Conservation (phyloP, 768 basidiomycete species). For the Termitomyces sp. region DNA sequence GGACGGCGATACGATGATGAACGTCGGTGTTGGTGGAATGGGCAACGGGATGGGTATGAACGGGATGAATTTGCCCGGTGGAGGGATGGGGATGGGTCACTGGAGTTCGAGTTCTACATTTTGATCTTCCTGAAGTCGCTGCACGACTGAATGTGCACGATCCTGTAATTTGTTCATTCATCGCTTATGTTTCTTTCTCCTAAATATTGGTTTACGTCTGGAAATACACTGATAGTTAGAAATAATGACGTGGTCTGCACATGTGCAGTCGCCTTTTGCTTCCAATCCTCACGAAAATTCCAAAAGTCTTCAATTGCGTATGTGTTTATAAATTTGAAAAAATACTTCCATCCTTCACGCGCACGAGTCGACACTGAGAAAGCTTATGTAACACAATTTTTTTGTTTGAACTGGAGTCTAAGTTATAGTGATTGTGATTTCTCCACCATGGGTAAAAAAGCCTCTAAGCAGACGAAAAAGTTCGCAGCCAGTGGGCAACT, state of each 20-base stretch:
- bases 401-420: not conserved
- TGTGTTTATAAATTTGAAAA: no score
- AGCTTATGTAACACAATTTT: constrained; percentile 12
- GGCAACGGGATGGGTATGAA: constrained; percentile 37
- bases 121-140: not conserved
- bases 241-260: no score
- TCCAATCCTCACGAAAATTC: no score
- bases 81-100: constrained; percentile 39
- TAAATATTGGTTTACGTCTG: not conserved
- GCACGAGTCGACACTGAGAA: not conserved
- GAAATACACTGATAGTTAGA: not conserved
- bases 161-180: not conserved
- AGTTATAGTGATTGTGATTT: not conserved
- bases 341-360: no score
- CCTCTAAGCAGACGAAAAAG: constrained; percentile 78
- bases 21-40: constrained; percentile 29
- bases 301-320: not conserved
- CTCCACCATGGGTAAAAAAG: constrained; percentile 49
- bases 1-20: constrained; percentile 29
- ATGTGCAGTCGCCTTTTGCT: not conserved
- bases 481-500: constrained; percentile 86
- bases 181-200: not conserved
- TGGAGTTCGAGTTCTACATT: constrained; percentile 17
- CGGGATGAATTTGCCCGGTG: constrained; percentile 25
- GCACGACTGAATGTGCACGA: not conserved